Conservation (phyloP, 352 stramenopile genomes). For the Pythium scleroteichum region DNA sequence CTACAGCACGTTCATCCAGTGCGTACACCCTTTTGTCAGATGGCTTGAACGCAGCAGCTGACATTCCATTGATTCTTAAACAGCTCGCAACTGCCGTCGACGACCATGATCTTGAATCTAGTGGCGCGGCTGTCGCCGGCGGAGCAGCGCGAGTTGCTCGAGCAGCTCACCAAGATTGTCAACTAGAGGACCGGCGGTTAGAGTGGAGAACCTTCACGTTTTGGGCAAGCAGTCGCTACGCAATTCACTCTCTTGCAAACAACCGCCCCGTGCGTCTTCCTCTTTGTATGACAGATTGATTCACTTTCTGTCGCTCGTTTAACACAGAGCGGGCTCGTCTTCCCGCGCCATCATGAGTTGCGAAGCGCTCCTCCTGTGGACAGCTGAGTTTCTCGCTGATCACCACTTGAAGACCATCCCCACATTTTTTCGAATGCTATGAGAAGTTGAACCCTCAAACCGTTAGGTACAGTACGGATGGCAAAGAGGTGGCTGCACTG, state of each 20-base stretch:
- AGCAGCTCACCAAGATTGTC: slow-evolving; percentile 65
- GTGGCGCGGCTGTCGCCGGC: slow-evolving; percentile 60
- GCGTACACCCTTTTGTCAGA: slow-evolving; percentile 12
- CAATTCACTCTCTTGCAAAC: slow-evolving; percentile 1
- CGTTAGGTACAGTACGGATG: too few relatives aligned
- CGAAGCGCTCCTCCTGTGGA: too few relatives aligned
- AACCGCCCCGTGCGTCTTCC: too few relatives aligned
- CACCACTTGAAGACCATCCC: too few relatives aligned
- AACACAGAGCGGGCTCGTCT: too few relatives aligned
- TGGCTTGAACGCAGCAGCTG: background rate
- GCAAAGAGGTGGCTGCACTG: too few relatives aligned
- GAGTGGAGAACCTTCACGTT: background rate
- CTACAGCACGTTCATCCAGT: slow-evolving; percentile 97
- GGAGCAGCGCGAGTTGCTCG: slow-evolving; percentile 71
- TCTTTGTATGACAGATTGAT: too few relatives aligned
- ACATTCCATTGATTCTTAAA: background rate
- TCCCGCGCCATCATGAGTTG: too few relatives aligned
- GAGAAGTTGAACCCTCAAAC: too few relatives aligned
- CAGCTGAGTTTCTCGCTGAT: too few relatives aligned
- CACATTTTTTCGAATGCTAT: too few relatives aligned
- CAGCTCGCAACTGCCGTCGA: slow-evolving; percentile 62
- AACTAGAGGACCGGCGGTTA: slow-evolving; percentile 24
- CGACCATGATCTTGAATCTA: slow-evolving; percentile 76
- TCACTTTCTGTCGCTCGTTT: too few relatives aligned
- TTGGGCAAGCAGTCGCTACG: background rate